Base-by-base conservation (phyloP, 2,329 filamentous ascomycete species). In the Shiraia sp. region DNA sequence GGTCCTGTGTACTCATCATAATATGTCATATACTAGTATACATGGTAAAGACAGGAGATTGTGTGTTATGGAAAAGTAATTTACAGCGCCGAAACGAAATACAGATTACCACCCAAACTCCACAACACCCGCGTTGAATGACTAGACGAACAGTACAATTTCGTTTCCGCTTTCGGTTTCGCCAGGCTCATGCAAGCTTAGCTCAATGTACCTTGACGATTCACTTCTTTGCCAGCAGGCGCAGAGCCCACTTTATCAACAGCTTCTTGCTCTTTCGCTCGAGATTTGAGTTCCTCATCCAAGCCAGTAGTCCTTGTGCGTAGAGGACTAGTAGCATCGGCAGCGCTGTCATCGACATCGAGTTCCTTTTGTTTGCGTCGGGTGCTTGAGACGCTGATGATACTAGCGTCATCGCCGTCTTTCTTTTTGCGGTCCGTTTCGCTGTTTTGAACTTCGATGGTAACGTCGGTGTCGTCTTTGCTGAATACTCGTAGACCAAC, bases 401-500 rank as follows among this genome's bases (percentile, higher is more conserved):
- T 49, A 17, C 53, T 60, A 3, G 54, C 49, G 22, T 62, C 60
- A 19, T 66, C 60, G 16, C 52, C 49, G 3, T 50, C 53, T n/a
- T 43, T 57, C 45, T 53, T 65, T 29, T 51, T 56, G 29, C 48
- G 40, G 4, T 61, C 60, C 4, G 51, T 51, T 19, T 66, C 61
- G 9, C 59, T 50, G 19, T 68, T 74, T n/a, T 79, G 65, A 7
- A 82, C 78, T 48, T 77, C 72, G 13, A 84, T 72, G 3, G 68
- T 73, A 25, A 82, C 72, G 19, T 72, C 69, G 0, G 66, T 68
- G 30, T 79, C 53, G 47, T 79, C 76, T 45, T 78, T 74, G 8
- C 74, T 76, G 54, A 81, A 83, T 0, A 84, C 79, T 5, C 79
- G 70, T 22, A 84, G 60, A 0, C 81, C 81, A 4, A 83, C 74